Conservation (phyloP, 441 rosid species). For the Erodium moschatum region DNA sequence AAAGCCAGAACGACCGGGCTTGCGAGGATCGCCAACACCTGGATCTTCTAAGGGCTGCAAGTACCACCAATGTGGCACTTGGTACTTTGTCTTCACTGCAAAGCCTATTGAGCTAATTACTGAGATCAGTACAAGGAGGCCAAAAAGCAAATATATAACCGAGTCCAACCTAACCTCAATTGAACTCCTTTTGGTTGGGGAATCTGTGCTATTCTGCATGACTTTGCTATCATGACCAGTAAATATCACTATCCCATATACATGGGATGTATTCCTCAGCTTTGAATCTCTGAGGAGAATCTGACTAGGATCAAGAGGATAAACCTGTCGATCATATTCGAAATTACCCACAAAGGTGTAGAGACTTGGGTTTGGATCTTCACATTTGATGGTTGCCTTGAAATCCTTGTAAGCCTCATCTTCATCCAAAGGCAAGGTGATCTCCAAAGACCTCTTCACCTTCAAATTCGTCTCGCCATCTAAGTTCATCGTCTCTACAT, state of each 20-base stretch:
- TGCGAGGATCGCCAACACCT: slow-evolving; percentile 38
- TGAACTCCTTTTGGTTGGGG: slow-evolving; percentile 62
- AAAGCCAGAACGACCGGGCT: slow-evolving; percentile 35
- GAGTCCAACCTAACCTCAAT: slow-evolving; percentile 60
- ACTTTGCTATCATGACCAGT: slow-evolving; percentile 74
- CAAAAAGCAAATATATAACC: slow-evolving; percentile 48
- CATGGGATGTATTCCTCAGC: slow-evolving; percentile 55
- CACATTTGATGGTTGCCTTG: slow-evolving; percentile 48
- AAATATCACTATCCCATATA: slow-evolving; percentile 59
- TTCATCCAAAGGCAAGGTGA: slow-evolving; percentile 42
- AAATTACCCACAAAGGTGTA: slow-evolving; percentile 52
- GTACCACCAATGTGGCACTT: slow-evolving; percentile 49
- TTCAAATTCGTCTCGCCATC: slow-evolving; percentile 73
- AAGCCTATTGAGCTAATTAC: slow-evolving; percentile 49
- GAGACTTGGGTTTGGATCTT: slow-evolving; percentile 66
- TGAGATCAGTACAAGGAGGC: slow-evolving; percentile 32
- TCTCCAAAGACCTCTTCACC: slow-evolving; percentile 53
- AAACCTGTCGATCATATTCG: slow-evolving; percentile 37
- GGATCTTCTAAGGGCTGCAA: slow-evolving; percentile 38
- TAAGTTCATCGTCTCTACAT: slow-evolving; percentile 70
- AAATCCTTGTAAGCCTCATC: slow-evolving; percentile 40
- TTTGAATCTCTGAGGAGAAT: slow-evolving; percentile 66
- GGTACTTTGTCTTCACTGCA: slow-evolving; percentile 43
- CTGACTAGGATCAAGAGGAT: slow-evolving; percentile 53
- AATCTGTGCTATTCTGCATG: slow-evolving; percentile 54